phyloP scores from a whole-genome alignment of 129 eudicot genomes.

The Smallanthus sonchifolius region DNA sequence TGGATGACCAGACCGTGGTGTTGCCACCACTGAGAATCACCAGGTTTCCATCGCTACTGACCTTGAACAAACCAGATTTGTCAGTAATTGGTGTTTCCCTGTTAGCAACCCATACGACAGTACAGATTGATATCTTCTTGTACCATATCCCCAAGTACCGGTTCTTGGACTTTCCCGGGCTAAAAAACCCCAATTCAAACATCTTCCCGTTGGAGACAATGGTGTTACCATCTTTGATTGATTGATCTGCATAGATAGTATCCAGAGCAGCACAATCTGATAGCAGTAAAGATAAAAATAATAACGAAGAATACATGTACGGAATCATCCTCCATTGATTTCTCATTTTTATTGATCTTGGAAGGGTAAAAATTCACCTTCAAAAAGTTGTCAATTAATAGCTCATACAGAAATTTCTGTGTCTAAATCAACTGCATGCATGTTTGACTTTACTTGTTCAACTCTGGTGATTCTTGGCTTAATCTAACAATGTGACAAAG shows the following conservation, averaged over 20 bases:
- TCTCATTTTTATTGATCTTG: background rate
- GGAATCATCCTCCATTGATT: background rate
- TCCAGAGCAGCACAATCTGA: background rate
- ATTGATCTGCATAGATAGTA: background rate
- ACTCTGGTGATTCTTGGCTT: no score
- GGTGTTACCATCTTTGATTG: background rate
- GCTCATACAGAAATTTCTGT: no score
- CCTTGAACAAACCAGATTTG: background rate
- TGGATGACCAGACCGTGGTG: background rate
- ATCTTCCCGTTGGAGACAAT: background rate
- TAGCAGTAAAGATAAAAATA: background rate
- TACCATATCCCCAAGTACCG: slow-evolving; percentile 15
- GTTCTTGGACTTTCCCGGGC: background rate
- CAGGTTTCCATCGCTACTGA: background rate
- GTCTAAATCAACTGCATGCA: no score
- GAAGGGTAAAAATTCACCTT: no score
- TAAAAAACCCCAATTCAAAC: slow-evolving; percentile 6
- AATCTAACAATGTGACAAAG: no score
- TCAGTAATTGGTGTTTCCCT: background rate
- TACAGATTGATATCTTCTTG: background rate
- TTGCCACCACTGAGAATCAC: background rate
- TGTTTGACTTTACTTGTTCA: no score
- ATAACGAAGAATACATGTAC: background rate
- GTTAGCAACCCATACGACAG: slow-evolving; percentile 8
- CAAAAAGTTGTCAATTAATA: no score